A percentile compares a stretch with the other conserved stretches of the same genome.
phyloP scores from a whole-genome alignment of 192 early-diverging fungal genomes.

The Piromyces finnis region DNA sequence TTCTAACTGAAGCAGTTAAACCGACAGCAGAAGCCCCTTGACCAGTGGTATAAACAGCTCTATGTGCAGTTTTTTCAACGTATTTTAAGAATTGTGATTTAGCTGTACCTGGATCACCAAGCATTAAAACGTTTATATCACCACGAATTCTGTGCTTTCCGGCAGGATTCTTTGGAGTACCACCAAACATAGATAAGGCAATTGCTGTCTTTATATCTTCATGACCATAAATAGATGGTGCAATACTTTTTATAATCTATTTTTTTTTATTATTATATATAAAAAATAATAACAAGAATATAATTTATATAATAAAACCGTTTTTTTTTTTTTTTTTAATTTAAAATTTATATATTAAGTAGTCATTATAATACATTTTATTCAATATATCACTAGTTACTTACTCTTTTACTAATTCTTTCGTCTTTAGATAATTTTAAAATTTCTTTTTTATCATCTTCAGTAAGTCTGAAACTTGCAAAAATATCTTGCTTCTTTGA shows the following conservation, averaged over 20 bases:
- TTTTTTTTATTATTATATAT: background rate
- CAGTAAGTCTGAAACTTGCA: constrained; percentile 69
- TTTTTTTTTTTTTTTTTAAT: background rate
- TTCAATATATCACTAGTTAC: no score
- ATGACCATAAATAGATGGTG: constrained; percentile 98
- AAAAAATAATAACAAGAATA: background rate
- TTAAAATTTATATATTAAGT: background rate
- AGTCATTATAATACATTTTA: no score
- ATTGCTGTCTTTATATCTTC: constrained; percentile 91
- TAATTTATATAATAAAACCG: background rate
- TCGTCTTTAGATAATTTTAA: constrained; percentile 56
- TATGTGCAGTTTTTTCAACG: constrained; percentile 65
- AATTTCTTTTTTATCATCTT: constrained; percentile 74
- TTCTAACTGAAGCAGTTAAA: constrained; percentile 64
- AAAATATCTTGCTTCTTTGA: constrained; percentile 75
- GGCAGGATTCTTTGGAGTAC: constrained; percentile 83
- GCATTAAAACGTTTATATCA: constrained; percentile 90
- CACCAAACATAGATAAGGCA: constrained; percentile 87
- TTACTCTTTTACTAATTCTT: constrained; percentile 55
- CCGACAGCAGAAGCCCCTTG: constrained; percentile 74
- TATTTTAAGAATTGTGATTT: constrained; percentile 79
- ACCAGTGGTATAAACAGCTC: constrained; percentile 71
- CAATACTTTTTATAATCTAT: constrained; percentile 80
- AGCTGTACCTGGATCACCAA: constrained; percentile 77
- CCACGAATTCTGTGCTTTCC: constrained; percentile 90